phyloP scores from a whole-genome alignment of 805 yeast species.

The Wickerhamiella sorbophila region DNA sequence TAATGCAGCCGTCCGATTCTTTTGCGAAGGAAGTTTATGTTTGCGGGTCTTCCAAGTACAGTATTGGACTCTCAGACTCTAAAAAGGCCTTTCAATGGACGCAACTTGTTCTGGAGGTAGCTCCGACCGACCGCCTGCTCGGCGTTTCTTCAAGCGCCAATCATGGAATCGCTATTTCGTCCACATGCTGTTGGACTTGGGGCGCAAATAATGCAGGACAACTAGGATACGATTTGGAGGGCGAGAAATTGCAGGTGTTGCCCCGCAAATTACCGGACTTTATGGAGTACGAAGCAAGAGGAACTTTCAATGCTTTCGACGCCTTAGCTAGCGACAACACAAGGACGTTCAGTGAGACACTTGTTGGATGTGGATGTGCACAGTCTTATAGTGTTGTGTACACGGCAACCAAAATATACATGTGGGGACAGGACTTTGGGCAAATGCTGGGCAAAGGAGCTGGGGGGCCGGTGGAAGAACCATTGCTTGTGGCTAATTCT shows the following conservation, averaged over 20 bases:
- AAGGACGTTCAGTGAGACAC: conserved; percentile 5
- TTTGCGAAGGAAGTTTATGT: not conserved
- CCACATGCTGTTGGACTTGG: conserved; percentile 15
- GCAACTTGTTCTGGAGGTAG: not conserved
- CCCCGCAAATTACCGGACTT: conserved; percentile 12
- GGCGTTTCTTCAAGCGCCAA: conserved; percentile 9
- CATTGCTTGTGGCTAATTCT: conserved; percentile 7
- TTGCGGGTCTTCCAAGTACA: not conserved
- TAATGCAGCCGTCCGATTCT: not conserved
- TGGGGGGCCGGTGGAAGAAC: conserved; percentile 7
- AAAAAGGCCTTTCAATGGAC: not conserved
- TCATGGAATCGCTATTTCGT: conserved; percentile 12
- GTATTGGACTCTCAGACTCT: not conserved
- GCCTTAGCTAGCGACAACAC: conserved; percentile 7
- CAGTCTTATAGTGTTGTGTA: conserved; percentile 3
- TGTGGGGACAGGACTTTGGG: conserved; percentile 19
- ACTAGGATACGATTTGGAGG: conserved; percentile 10
- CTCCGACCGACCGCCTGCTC: conserved; percentile 1
- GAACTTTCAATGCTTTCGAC: conserved; percentile 8
- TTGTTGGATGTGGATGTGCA: conserved; percentile 6
- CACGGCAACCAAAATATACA: conserved; percentile 8
- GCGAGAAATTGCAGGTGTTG: conserved; percentile 6
- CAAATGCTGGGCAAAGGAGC: conserved; percentile 13
- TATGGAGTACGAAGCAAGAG: conserved; percentile 5
- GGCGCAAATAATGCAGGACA: conserved; percentile 16